Conservation (phyloP, 2,329 filamentous ascomycete species). For the Fusarium bulbicola region DNA sequence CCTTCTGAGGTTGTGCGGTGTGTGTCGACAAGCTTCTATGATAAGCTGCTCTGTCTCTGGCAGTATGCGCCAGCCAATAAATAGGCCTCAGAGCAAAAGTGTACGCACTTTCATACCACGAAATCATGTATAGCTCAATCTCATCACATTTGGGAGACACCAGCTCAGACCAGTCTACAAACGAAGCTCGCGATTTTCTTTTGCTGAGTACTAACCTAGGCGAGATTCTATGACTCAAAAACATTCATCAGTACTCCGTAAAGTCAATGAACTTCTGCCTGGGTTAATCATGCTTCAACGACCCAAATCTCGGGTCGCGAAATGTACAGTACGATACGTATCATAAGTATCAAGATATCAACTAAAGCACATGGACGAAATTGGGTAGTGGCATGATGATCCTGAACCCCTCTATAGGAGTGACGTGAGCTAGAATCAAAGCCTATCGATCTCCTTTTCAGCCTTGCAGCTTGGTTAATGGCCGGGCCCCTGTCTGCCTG, state of each 20-base stretch:
- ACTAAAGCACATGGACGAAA: slow-evolving; percentile 18
- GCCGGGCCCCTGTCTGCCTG: slow-evolving; percentile 9
- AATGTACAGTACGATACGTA: background rate
- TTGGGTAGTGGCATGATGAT: slow-evolving; percentile 15
- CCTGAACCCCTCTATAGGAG: slow-evolving; percentile 6
- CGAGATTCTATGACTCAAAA: background rate
- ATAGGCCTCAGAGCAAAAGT: background rate
- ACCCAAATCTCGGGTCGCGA: background rate
- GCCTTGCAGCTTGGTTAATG: slow-evolving; percentile 29
- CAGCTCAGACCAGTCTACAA: background rate
- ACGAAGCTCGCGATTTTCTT: background rate
- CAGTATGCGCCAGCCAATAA: slow-evolving; percentile 40
- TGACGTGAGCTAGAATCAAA: slow-evolving; percentile 19
- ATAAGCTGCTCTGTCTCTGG: slow-evolving; percentile 76
- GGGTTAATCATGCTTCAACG: background rate
- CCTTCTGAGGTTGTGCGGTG: slow-evolving; percentile 51
- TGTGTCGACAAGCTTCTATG: slow-evolving; percentile 81
- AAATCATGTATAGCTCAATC: background rate
- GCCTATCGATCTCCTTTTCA: slow-evolving; percentile 13
- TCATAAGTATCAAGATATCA: background rate
- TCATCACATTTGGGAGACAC: background rate
- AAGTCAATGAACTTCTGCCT: background rate
- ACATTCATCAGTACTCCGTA: background rate
- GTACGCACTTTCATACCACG: background rate
- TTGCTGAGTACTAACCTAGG: no score